These are phyloP conservation scores for Trametes hirsuta DNA, from an alignment of 1,284 basidiomycete genomes.

Conservation along the genomic window DNA sequence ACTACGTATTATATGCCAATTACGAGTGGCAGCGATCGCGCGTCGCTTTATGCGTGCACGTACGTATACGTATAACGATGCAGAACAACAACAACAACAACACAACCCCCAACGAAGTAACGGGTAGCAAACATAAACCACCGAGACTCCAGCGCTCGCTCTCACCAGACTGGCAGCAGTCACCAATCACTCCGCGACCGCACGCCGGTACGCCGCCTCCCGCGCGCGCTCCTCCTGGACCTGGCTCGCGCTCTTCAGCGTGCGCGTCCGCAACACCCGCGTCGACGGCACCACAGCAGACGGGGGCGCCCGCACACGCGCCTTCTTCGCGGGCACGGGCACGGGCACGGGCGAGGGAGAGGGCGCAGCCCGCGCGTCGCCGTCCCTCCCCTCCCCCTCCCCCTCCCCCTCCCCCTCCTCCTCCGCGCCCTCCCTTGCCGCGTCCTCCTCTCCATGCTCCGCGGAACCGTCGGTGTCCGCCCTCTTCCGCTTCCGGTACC, in stretches of 20 bases:
- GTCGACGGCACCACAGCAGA: constrained; percentile 37
- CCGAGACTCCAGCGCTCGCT: background rate
- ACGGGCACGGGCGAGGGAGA: constrained; percentile 9
- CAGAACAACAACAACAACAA: too few species aligned
- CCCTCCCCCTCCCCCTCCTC: background rate
- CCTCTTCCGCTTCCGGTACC: constrained; percentile 30
- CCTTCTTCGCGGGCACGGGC: constrained; percentile 22
- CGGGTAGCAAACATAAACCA: too few species aligned
- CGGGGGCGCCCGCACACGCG: constrained; percentile 22
- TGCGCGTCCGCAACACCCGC: constrained; percentile 55
- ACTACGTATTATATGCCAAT: constrained; percentile 3
- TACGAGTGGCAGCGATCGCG: too few species aligned
- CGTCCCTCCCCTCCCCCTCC: background rate
- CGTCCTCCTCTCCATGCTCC: constrained; percentile 21
- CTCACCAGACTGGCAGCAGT: background rate
- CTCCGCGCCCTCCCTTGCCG: background rate
- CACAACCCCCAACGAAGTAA: too few species aligned
- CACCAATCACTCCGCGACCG: constrained; percentile 40
- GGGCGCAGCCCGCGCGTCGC: background rate
- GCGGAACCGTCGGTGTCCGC: constrained; percentile 30
- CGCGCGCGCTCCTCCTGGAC: constrained; percentile 48
- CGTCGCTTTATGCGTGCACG: background rate
- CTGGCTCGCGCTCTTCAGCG: constrained; percentile 50
- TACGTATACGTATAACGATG: background rate
- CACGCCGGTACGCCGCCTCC: constrained; percentile 52